Evolutionary conservation across 202 grass and related monocot genomes (phyloP), one percentile per base, ranked within the genome.

Genomic region (Saccharum hybrid): DNA sequence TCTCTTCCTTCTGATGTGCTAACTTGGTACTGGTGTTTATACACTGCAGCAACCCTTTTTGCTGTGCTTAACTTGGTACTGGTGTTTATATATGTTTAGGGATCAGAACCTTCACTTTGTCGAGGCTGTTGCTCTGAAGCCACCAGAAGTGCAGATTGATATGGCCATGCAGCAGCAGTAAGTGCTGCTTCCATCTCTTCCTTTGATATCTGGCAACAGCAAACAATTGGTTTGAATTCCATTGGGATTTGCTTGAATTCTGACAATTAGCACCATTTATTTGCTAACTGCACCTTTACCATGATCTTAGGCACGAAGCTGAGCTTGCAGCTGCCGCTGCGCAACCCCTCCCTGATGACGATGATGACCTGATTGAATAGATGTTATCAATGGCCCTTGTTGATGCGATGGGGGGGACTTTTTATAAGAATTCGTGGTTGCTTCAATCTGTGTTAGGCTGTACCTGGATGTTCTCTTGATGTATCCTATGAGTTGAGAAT

Each of bases 81-180:
- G 16, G 38, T 71, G 15, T 36, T 23, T 22, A 12, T 16, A 39
- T 9, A 41, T 11, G 42, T 73, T 43, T 22, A 93, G 91, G 66
- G 85, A 93, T 63, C 23, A 71, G 14, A 88, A 68, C 63, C 76
- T 93, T 81, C 91, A 90, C 88, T 93, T 93, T 76, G 91, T 93
- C 1, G 91, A 87, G 11, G 86, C 91, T 80, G 88, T 89, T 78
- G 91, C 91, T 86, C 80, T 93, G 74, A 84, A 89, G 77, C 85
- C 91, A 39, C 91, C 91, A 3, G 91, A 93, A 71, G 88, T 93
- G 39, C 82, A 83, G 52, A 63, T 93, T 76, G 91, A 93, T 48
- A 85, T 93, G 78, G 88, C 88, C 57, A 83, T 89, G 76, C 91
- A 93, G 72, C 91, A 93, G 38, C 88, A 86, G 85, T 93, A 68